phyloP scores from a whole-genome alignment of 768 basidiomycete genomes.

The Tulasnella sp. region DNA sequence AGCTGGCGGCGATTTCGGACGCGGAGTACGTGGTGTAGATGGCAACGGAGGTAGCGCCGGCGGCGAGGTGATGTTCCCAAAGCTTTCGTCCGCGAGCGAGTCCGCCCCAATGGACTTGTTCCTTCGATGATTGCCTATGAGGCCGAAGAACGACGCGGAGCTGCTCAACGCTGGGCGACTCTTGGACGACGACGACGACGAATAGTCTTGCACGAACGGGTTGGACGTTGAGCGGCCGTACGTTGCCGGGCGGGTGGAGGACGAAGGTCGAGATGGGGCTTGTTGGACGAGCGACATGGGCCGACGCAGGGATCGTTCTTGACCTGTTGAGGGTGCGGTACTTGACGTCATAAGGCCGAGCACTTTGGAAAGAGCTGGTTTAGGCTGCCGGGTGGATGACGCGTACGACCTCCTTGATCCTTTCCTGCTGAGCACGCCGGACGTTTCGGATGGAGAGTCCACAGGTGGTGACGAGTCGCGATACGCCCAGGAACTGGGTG shows the following conservation, averaged over 20 bases:
- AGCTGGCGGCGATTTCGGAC: not conserved
- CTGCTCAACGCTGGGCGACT: not conserved
- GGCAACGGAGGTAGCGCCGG: slow-evolving; percentile 19
- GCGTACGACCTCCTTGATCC: slow-evolving; percentile 10
- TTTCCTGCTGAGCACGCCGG: not conserved
- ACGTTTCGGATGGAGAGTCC: slow-evolving; percentile 9
- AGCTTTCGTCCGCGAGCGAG: not conserved
- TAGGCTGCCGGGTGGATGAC: not conserved
- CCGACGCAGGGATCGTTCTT: slow-evolving; percentile 6
- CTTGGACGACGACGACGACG: not conserved
- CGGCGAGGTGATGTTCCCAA: not conserved
- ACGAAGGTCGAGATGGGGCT: not conserved
- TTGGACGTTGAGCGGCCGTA: slow-evolving; percentile 33
- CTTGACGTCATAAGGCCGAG: not conserved
- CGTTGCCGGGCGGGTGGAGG: not conserved
- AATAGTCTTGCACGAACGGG: slow-evolving; percentile 10
- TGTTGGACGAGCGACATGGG: slow-evolving; percentile 17
- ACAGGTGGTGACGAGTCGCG: not conserved
- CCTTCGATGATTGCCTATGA: slow-evolving; percentile 24
- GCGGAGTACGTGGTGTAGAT: slow-evolving; percentile 22
- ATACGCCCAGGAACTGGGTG: not conserved
- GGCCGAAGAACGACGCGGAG: slow-evolving; percentile 2
- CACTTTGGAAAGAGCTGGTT: slow-evolving; percentile 22
- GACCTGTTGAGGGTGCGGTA: not conserved
- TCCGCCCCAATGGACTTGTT: slow-evolving; percentile 34